A percentile compares a stretch with the other conserved stretches of the same genome.
Evolutionary conservation across 179 eudicot species (phyloP).

Genomic region (Beta macrorhiza): DNA sequence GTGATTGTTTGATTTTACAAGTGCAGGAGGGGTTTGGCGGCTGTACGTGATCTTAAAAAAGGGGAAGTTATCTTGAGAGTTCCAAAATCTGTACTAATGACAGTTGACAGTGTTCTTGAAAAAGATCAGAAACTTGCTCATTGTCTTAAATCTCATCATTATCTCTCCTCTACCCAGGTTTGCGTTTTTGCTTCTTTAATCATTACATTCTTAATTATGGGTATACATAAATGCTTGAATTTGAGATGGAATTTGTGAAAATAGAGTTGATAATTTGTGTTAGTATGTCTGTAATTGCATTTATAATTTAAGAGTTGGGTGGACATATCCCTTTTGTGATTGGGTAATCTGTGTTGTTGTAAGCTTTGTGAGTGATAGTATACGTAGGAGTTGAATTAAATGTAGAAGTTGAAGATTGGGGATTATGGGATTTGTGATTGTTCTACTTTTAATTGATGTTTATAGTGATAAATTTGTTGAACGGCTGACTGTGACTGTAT

Average conservation of each 20-base stretch:
- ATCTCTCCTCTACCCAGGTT: slow-evolving; percentile 77
- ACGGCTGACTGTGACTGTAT: too few relatives aligned
- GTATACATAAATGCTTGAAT: not conserved
- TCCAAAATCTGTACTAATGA: slow-evolving; percentile 65
- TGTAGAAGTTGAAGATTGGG: not conserved
- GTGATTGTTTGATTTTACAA: not conserved
- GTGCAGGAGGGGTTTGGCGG: slow-evolving; percentile 83
- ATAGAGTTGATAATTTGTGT: not conserved
- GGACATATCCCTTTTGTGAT: not conserved
- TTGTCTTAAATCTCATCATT: slow-evolving; percentile 38
- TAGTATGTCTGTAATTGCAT: not conserved
- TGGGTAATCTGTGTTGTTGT: not conserved
- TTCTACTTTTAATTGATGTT: too few relatives aligned
- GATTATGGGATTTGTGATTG: too few relatives aligned
- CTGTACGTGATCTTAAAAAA: slow-evolving; percentile 63
- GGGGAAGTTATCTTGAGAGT: slow-evolving; percentile 84
- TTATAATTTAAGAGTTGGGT: not conserved
- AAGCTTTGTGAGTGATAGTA: too few relatives aligned
- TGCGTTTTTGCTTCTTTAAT: not conserved
- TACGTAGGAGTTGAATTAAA: too few relatives aligned
- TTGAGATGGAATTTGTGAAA: not conserved
- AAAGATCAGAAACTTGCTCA: slow-evolving; percentile 41
- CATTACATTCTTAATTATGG: not conserved
- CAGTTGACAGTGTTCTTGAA: slow-evolving; percentile 43
- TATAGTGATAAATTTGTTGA: too few relatives aligned